Base-by-base conservation (phyloP, 768 basidiomycete genomes). In the Podaxis sp. region DNA sequence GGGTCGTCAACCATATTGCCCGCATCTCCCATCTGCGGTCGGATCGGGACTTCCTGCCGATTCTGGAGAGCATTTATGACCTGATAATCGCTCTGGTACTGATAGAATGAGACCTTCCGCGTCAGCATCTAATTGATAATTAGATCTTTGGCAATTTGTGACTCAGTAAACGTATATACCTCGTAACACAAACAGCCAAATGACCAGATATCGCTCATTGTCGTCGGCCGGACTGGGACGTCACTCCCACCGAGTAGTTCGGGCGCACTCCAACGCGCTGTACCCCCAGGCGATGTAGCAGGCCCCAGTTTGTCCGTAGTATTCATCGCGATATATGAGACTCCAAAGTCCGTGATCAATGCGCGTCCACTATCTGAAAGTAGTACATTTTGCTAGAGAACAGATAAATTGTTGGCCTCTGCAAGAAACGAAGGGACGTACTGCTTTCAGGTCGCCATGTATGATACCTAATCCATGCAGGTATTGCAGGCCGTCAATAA, bases 171-270 rank as follows among this genome's bases (percentile, higher is more conserved):
- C 10, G 1, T 4, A 48, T 10, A 10, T 22, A 54, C 53, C 53
- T 54, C 53, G 17, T 36, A 54, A 22, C 53, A 54, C 22, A 52
- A 22, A n/a, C 51, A 52, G 28, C 51, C 51, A n/a, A 52, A 52
- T 12, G 51, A 26, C 36, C 54, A 55, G 37, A 37, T 30, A 38
- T 37, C 54, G 24, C 54, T 38, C 20, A 1, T 20, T 1, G 17
- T 38, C 0, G 33, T 55, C 3, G 48, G 48, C 10, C 17, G 22
- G 7, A 10, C 10, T 0, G 11, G 17, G 2, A n/a, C 8, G 2
- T 15, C 4, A 2, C 11, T 1, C 4, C 36, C 17, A 4, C 11
- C 12, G 10, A 37, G 36, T 55, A 55, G 12, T 20, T 37, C 54
- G 2, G 54, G 54, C 2, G 54, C 54, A 5, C 2, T 40, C 54